Percentiles rank a stretch among this genome's conserved stretches.
Conservation (phyloP, 2,329 filamentous ascomycete genomes). For the Lachnum nothofagi region DNA sequence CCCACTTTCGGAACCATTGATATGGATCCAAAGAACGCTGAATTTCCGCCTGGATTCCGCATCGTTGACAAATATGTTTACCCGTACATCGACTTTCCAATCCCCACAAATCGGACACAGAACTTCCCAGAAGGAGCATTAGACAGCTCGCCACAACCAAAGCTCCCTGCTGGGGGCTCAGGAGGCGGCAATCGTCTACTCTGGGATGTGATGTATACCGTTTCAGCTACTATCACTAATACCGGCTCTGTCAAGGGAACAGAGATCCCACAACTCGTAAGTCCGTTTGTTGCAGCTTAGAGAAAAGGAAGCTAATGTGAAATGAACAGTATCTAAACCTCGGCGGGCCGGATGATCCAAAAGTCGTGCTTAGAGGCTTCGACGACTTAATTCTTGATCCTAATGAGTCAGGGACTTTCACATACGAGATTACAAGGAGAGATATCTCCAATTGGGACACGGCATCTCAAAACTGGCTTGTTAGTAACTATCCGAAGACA, state of each 20-base stretch:
- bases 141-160: constrained; percentile 43
- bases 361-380: constrained; percentile 69
- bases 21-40: constrained; percentile 56
- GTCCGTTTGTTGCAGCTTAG: constrained; percentile 36
- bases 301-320: constrained; percentile 28
- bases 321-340: constrained; percentile 67
- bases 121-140: constrained; percentile 36
- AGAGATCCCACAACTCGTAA: constrained; percentile 50
- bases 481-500: constrained; percentile 29
- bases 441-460: constrained; percentile 87
- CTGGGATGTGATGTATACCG: constrained; percentile 50
- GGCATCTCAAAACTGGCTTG: constrained; percentile 72
- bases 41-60: constrained; percentile 55
- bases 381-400: constrained; percentile 68
- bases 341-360: constrained; percentile 68
- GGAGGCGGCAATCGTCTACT: constrained; percentile 50
- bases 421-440: constrained; percentile 65
- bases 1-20: constrained; percentile 60
- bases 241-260: constrained; percentile 49
- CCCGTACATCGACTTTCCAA: constrained; percentile 47
- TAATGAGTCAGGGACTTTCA: constrained; percentile 62
- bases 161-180: constrained; percentile 42
- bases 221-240: constrained; percentile 51
- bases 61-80: constrained; percentile 47
- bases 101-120: constrained; percentile 20